These are phyloP conservation scores for Chenopodium formosanum DNA, from an alignment of 148 eudicot species.

Conservation along the genomic window DNA sequence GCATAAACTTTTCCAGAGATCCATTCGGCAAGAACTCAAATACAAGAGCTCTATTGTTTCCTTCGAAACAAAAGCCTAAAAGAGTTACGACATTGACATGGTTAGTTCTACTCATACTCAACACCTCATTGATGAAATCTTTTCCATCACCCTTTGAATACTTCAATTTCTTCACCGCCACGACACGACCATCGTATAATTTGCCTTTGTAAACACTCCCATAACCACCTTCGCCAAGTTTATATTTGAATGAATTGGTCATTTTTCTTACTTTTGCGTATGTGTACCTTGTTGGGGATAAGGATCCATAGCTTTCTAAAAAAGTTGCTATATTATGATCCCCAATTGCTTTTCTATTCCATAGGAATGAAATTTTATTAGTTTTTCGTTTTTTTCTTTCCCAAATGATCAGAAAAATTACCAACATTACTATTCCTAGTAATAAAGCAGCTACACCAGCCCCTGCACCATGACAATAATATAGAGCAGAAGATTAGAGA, in stretches of 20 bases:
- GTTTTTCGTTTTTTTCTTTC: not conserved
- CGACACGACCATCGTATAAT: conserved; percentile 57
- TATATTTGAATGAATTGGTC: conserved; percentile 51
- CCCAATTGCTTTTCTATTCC: not conserved
- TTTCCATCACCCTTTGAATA: conserved; percentile 5
- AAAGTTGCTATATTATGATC: not conserved
- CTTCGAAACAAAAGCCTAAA: conserved; percentile 58
- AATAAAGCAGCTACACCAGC: not conserved
- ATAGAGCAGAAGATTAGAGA: not conserved
- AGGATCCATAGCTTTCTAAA: not conserved
- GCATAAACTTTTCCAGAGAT: conserved; percentile 13
- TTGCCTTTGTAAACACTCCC: conserved; percentile 67
- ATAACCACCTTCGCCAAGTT: conserved; percentile 81
- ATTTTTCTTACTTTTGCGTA: conserved; percentile 57
- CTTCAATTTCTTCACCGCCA: conserved; percentile 62
- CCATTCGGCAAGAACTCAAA: conserved; percentile 72
- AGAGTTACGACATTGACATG: conserved; percentile 61
- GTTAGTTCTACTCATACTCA: conserved; percentile 58
- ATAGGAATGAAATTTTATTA: no score
- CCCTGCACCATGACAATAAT: not conserved
- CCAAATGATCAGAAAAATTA: not conserved
- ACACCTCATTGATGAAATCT: conserved; percentile 49
- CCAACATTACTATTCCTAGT: not conserved
- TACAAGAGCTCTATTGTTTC: conserved; percentile 53
- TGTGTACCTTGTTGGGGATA: conserved; percentile 27